Percentiles rank a stretch among this genome's conserved stretches.
Evolutionary conservation across 73 alveolate species (phyloP).

Genomic region (Tetrahymena borealis): DNA sequence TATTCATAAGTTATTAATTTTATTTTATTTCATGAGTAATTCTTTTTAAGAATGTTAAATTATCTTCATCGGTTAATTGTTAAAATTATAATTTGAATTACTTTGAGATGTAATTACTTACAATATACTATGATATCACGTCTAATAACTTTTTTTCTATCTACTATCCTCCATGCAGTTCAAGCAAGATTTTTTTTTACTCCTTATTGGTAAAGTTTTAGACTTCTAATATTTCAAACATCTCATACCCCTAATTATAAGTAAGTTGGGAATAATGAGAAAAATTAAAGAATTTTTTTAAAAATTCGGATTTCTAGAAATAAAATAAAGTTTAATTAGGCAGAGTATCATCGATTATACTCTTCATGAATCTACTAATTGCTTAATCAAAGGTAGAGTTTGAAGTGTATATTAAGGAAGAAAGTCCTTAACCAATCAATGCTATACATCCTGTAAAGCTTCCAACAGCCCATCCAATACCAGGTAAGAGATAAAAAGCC

Average conservation of each 20-base stretch:
- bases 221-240: background rate
- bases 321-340: background rate
- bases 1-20: too few relatives aligned
- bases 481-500: background rate
- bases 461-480: background rate
- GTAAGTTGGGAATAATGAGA: too few relatives aligned
- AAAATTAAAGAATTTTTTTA: background rate
- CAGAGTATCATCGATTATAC: background rate
- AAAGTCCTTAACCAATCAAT: background rate
- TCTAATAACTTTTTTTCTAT: too few relatives aligned
- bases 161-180: background rate
- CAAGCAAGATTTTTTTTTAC: background rate
- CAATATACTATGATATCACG: too few relatives aligned
- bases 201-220: too few relatives aligned
- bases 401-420: background rate
- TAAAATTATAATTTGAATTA: too few relatives aligned
- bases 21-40: too few relatives aligned
- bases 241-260: background rate
- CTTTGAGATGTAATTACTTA: too few relatives aligned
- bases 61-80: too few relatives aligned
- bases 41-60: too few relatives aligned
- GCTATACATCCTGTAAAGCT: background rate
- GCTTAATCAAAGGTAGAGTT: background rate
- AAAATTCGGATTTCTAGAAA: background rate
- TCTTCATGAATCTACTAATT: background rate